Percentiles rank a stretch among this genome's conserved stretches.
These are phyloP conservation scores for Dalechampia spathulata DNA, from an alignment of 441 rosid species.

Conservation along the genomic window DNA sequence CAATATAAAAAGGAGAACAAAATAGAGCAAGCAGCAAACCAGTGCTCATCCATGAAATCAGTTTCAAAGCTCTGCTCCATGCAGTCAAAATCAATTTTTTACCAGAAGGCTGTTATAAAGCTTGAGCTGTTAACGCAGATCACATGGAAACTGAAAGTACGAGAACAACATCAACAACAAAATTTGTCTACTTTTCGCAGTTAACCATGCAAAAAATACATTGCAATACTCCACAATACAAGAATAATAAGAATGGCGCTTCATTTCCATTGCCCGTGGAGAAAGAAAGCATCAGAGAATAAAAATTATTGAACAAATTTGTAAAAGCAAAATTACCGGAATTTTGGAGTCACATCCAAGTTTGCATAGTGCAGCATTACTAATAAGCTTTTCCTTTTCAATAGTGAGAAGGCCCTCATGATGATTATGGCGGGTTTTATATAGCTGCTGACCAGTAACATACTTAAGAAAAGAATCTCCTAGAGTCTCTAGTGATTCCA, in stretches of 20 bases:
- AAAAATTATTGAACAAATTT: background rate
- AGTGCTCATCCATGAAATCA: background rate
- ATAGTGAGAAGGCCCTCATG: constrained; percentile 84
- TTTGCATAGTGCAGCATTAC: constrained; percentile 61
- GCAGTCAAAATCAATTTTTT: too few relatives aligned
- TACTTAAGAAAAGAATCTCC: constrained; percentile 93
- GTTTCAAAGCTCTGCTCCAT: background rate
- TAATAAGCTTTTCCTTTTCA: constrained; percentile 52
- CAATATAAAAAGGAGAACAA: background rate
- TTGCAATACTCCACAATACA: too few relatives aligned
- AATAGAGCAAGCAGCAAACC: background rate
- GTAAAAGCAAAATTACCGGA: constrained; percentile 38
- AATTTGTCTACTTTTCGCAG: too few relatives aligned
- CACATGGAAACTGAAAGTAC: too few relatives aligned
- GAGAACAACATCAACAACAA: too few relatives aligned
- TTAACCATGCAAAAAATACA: too few relatives aligned
- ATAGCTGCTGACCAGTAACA: constrained; percentile 69
- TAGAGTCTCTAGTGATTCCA: constrained; percentile 86
- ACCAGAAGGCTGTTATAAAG: too few relatives aligned
- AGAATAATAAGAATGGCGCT: too few relatives aligned
- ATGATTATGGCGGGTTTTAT: constrained; percentile 35
- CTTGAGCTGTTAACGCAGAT: too few relatives aligned
- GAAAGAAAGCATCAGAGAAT: background rate
- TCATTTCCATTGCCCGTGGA: too few relatives aligned
- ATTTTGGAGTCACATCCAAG: constrained; percentile 63